A percentile compares a stretch with the other conserved stretches of the same genome.
phyloP scores from a whole-genome alignment of 345 rosid genomes.

The Arabidopsis thaliana region TAIR10.1 NC_003074.8:16151001-16151500 shows the following conservation, averaged over 20 bases:
- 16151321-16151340: too few relatives aligned
- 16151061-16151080: slow-evolving; percentile 29
- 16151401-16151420: background rate
- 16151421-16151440: too few relatives aligned
- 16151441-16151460: background rate
- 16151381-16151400: too few relatives aligned
- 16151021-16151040: slow-evolving; percentile 13
- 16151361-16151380: too few relatives aligned
- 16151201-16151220: slow-evolving; percentile 45
- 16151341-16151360: too few relatives aligned
- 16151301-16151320: slow-evolving; percentile 17
- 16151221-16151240: slow-evolving; percentile 48
- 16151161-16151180: slow-evolving; percentile 18
- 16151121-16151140: background rate
- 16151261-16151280: background rate
- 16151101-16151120: background rate
- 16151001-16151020: background rate
- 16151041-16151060: background rate
- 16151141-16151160: background rate
- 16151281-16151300: background rate
- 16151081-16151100: background rate
- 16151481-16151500: background rate
- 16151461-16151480: too few relatives aligned
- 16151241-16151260: slow-evolving; percentile 43
- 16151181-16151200: slow-evolving; percentile 32